Conservation (phyloP, 768 basidiomycete species). For the Auriscalpium orientale region DNA sequence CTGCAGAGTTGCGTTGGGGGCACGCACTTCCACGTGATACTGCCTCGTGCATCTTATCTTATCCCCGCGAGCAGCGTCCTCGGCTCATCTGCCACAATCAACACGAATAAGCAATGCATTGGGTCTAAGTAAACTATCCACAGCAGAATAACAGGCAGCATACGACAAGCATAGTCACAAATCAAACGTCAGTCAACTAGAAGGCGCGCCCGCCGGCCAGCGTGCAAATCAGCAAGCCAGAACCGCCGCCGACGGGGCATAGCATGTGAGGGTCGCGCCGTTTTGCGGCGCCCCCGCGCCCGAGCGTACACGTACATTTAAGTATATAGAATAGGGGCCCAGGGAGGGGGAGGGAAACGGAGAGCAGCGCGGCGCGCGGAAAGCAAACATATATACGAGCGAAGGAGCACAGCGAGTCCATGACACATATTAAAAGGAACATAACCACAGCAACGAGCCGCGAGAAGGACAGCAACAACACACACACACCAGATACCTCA, state of each 20-base stretch:
- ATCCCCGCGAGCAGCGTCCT: not conserved
- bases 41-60: not conserved
- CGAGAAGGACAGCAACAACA: not conserved
- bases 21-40: not conserved
- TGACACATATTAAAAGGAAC: conserved; percentile 6
- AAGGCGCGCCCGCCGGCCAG: not conserved
- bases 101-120: not conserved
- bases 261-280: conserved; percentile 1
- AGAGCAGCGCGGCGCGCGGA: conserved; percentile 2
- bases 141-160: not conserved
- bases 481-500: not conserved
- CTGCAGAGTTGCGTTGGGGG: not conserved
- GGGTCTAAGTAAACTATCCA: not conserved
- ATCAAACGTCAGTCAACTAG: not conserved
- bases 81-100: not conserved
- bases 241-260: not conserved
- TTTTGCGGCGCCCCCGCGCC: conserved; percentile 10
- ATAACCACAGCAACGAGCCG: conserved; percentile 4
- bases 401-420: conserved; percentile 1
- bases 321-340: conserved; percentile 7
- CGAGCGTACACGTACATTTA: conserved; percentile 16
- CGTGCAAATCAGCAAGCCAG: not conserved
- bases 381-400: conserved; percentile 12
- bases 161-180: not conserved
- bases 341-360: not conserved